Conservation (phyloP, 2,329 filamentous ascomycete genomes). For the Fusarium phyllophilum region DNA sequence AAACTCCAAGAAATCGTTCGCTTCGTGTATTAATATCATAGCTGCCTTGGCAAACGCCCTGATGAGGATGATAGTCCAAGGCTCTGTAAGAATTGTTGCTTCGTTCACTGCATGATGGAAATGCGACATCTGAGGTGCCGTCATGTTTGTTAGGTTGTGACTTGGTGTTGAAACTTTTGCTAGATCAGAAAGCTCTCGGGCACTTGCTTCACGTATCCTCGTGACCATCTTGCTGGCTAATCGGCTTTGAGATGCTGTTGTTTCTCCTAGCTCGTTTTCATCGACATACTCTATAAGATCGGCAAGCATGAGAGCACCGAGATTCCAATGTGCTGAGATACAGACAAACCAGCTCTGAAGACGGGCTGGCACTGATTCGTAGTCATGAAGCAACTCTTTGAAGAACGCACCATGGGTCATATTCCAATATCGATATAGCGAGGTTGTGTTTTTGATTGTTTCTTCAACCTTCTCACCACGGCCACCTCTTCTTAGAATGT, state of each 20-base stretch:
- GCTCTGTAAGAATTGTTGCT: slow-evolving; percentile 66
- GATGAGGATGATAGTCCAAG: slow-evolving; percentile 67
- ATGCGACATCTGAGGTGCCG: slow-evolving; percentile 46
- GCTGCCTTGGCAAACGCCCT: slow-evolving; percentile 62
- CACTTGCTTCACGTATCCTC: slow-evolving; percentile 56
- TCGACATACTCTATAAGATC: slow-evolving; percentile 64
- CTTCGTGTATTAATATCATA: slow-evolving; percentile 49
- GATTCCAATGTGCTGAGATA: slow-evolving; percentile 66
- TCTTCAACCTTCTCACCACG: slow-evolving; percentile 55
- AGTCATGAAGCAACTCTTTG: slow-evolving; percentile 59
- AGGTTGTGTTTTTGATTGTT: slow-evolving; percentile 57
- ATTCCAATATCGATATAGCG: slow-evolving; percentile 66
- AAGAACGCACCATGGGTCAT: slow-evolving; percentile 62
- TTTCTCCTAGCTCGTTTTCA: slow-evolving; percentile 43
- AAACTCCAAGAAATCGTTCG: slow-evolving; percentile 36
- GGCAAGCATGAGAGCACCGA: slow-evolving; percentile 64
- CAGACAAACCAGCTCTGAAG: slow-evolving; percentile 70
- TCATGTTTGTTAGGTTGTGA: slow-evolving; percentile 9
- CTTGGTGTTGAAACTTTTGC: slow-evolving; percentile 56
- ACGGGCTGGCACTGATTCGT: slow-evolving; percentile 59
- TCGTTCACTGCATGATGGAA: slow-evolving; percentile 65
- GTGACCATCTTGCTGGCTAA: slow-evolving; percentile 47
- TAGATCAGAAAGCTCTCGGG: slow-evolving; percentile 58
- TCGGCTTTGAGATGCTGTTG: slow-evolving; percentile 37
- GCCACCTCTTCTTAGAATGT: slow-evolving; percentile 54